A percentile compares a stretch with the other conserved stretches of the same genome.
These are phyloP conservation scores for Corynespora cassiicola DNA, from an alignment of 2,329 filamentous ascomycete species.

Conservation along the genomic window DNA sequence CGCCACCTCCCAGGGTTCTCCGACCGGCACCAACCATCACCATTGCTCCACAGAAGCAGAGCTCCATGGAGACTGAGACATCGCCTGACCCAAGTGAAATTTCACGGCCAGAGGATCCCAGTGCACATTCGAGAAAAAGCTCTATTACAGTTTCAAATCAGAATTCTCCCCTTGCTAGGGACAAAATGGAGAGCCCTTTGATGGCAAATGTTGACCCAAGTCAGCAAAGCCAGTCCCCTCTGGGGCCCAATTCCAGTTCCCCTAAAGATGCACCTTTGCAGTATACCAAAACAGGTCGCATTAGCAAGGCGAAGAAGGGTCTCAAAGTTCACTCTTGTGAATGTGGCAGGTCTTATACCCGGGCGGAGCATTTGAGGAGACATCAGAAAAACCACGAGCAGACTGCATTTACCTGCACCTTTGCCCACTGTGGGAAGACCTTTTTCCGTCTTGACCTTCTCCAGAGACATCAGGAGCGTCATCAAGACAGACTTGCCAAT, in stretches of 20 bases:
- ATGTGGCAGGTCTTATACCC: slow-evolving; percentile 50
- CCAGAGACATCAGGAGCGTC: slow-evolving; percentile 11
- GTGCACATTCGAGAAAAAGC: too few relatives aligned
- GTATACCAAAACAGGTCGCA: slow-evolving; percentile 46
- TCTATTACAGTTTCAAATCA: too few relatives aligned
- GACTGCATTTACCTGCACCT: slow-evolving; percentile 9
- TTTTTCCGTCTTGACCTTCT: slow-evolving; percentile 14
- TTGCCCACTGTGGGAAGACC: slow-evolving; percentile 14
- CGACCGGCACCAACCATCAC: too few relatives aligned
- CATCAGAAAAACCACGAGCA: slow-evolving; percentile 16
- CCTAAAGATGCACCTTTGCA: slow-evolving; percentile 22
- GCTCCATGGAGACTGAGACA: too few relatives aligned
- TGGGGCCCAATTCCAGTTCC: too few relatives aligned
- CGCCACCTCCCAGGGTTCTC: slow-evolving; percentile 1
- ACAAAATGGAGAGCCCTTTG: too few relatives aligned
- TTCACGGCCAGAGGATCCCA: too few relatives aligned
- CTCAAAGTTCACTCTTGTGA: slow-evolving; percentile 45
- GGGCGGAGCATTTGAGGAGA: slow-evolving; percentile 48
- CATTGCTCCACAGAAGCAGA: too few relatives aligned
- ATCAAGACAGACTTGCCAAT: slow-evolving; percentile 6
- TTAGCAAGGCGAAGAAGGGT: slow-evolving; percentile 49
- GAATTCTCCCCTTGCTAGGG: too few relatives aligned
- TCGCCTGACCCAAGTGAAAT: too few relatives aligned
- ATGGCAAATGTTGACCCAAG: too few relatives aligned
- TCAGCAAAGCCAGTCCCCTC: too few relatives aligned